Evolutionary conservation across 805 yeast genomes (phyloP).

Genomic region (Kregervanrija pseudodelftensis): DNA sequence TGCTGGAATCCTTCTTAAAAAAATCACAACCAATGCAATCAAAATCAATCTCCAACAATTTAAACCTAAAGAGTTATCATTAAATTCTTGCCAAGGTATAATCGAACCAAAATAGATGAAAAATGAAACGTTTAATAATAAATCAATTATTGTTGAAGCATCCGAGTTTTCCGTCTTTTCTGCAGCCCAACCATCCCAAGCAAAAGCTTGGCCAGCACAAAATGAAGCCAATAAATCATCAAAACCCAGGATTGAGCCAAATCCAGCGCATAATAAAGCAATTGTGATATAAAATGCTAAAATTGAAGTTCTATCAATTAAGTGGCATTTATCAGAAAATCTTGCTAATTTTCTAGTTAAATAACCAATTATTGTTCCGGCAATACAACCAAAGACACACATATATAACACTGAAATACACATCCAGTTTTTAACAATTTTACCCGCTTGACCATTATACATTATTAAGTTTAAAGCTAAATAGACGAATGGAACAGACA

Average conservation of each 20-base stretch:
- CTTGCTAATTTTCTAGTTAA: slow-evolving; percentile 40
- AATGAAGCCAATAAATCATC: slow-evolving; percentile 67
- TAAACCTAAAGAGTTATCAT: slow-evolving; percentile 36
- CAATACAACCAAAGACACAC: slow-evolving; percentile 44
- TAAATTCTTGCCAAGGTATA: slow-evolving; percentile 60
- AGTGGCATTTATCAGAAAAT: slow-evolving; percentile 38
- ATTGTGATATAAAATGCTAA: slow-evolving; percentile 42
- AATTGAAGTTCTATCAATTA: slow-evolving; percentile 55
- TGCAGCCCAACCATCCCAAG: slow-evolving; percentile 64
- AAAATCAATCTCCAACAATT: slow-evolving; percentile 44
- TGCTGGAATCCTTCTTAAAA: slow-evolving; percentile 46
- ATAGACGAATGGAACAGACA: slow-evolving; percentile 61
- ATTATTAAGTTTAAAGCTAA: slow-evolving; percentile 47
- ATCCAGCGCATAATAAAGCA: slow-evolving; percentile 48
- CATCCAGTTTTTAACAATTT: slow-evolving; percentile 55
- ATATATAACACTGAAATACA: slow-evolving; percentile 52
- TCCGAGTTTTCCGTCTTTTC: slow-evolving; percentile 48
- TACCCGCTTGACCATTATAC: slow-evolving; percentile 39
- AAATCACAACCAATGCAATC: slow-evolving; percentile 43
- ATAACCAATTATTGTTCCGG: slow-evolving; percentile 49
- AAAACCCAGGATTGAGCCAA: slow-evolving; percentile 59
- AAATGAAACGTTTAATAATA: slow-evolving; percentile 53
- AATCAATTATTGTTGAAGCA: slow-evolving; percentile 55
- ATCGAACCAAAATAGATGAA: slow-evolving; percentile 64
- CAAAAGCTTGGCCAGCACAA: slow-evolving; percentile 62